A percentile compares a stretch with the other conserved stretches of the same genome.
Conservation (phyloP, 2,329 filamentous ascomycete species). For the Neofusicoccum umdonicola region DNA sequence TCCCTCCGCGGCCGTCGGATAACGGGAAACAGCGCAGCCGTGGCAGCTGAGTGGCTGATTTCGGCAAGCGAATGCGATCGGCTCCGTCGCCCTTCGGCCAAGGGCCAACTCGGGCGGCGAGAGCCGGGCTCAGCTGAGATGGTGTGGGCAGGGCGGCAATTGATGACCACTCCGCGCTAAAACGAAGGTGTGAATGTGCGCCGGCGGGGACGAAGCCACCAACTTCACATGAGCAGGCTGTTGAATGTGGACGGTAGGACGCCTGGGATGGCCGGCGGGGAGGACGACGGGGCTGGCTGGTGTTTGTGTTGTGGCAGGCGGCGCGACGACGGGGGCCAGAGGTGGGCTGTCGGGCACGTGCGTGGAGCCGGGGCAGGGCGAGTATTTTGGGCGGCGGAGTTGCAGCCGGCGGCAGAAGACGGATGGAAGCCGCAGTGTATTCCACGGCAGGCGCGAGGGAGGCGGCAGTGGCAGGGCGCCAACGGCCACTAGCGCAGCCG, state of each 20-base stretch:
- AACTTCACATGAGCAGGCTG: not conserved
- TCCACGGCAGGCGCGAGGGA: no score
- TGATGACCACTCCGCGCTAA: not conserved
- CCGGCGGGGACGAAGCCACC: not conserved
- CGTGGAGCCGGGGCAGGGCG: no score
- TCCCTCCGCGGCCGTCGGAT: not conserved
- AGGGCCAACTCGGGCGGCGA: not conserved
- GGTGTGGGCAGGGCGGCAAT: not conserved
- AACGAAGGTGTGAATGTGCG: no score
- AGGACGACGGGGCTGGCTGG: not conserved
- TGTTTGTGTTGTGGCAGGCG: no score
- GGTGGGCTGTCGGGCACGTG: no score
- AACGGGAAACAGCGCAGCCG: not conserved
- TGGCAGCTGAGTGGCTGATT: not conserved
- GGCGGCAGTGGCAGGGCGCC: no score
- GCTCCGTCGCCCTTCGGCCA: no score
- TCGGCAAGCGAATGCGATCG: not conserved
- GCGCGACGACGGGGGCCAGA: no score
- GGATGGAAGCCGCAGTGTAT: no score
- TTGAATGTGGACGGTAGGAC: not conserved
- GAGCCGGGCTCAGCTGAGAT: not conserved
- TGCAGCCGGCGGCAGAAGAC: no score
- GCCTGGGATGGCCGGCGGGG: not conserved
- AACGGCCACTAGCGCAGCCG: no score
- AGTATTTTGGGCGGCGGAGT: no score